phyloP scores from a whole-genome alignment of 495 filamentous ascomycete genomes.

The Astrothelium subdiscretum region DNA sequence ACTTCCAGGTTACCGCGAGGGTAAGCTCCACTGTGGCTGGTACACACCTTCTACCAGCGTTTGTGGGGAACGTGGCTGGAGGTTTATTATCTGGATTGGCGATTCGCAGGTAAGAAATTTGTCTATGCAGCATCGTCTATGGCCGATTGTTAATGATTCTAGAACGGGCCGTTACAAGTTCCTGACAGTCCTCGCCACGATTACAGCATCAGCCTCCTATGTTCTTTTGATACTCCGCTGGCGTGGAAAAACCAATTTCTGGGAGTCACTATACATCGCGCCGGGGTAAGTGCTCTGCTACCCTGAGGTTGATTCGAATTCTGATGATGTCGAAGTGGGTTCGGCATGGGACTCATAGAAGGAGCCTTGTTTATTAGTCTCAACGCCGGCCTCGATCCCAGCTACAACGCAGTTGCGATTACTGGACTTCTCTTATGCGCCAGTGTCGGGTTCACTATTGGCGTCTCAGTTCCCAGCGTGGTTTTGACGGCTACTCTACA shows the following conservation, averaged over 20 bases:
- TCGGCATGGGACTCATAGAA: conserved; percentile 15
- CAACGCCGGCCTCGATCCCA: conserved; percentile 9
- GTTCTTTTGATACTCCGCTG: conserved; percentile 45
- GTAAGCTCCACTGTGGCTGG: conserved; percentile 47
- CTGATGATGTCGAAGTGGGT: conserved; percentile 7
- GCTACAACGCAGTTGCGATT: conserved; percentile 12
- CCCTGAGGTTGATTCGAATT: not conserved
- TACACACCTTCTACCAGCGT: conserved; percentile 50
- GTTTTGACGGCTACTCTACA: not conserved
- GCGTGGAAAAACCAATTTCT: conserved; percentile 48
- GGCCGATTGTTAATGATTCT: not conserved
- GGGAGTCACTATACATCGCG: conserved; percentile 52
- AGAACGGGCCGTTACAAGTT: conserved; percentile 50
- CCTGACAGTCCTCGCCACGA: conserved; percentile 39
- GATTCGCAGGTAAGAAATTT: conserved; percentile 35
- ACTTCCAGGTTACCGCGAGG: conserved; percentile 52
- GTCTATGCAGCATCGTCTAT: not conserved
- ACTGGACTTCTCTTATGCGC: not conserved
- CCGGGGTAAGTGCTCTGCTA: conserved; percentile 23
- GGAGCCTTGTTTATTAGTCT: conserved; percentile 17
- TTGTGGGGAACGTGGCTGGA: conserved; percentile 53
- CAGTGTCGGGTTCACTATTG: not conserved
- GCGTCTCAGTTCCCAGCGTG: not conserved
- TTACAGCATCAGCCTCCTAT: conserved; percentile 41
- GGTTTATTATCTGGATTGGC: conserved; percentile 46